phyloP scores from a whole-genome alignment of 73 alveolate genomes.

The Durusdinium trenchii region DNA sequence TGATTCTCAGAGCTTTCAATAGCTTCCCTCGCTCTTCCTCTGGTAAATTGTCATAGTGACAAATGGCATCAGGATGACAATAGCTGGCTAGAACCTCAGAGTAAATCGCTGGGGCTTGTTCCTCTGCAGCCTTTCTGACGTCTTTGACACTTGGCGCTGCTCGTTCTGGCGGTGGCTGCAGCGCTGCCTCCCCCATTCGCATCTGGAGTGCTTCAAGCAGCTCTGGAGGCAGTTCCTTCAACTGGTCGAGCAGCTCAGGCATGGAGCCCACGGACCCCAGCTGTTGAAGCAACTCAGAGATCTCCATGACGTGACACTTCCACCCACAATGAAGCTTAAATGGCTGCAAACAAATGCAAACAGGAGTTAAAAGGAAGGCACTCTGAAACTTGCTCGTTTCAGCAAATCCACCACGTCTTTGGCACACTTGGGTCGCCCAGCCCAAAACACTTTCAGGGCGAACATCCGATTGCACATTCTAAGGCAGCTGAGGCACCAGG shows the following conservation, averaged over 20 bases:
- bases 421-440: background rate
- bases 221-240: background rate
- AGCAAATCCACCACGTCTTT: background rate
- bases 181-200: background rate
- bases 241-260: background rate
- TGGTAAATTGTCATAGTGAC: background rate
- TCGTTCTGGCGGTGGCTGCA: background rate
- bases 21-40: background rate
- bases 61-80: background rate
- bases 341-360: too few relatives aligned
- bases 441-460: background rate
- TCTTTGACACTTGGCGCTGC: background rate
- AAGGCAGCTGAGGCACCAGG: slow-evolving; percentile 28
- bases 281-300: background rate
- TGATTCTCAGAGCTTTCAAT: slow-evolving; percentile 4
- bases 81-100: background rate
- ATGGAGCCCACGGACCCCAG: background rate
- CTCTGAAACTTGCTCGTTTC: background rate
- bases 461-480: background rate
- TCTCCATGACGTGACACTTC: background rate
- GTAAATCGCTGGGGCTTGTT: background rate
- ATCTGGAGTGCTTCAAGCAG: background rate
- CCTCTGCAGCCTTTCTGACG: background rate
- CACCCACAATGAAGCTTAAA: background rate
- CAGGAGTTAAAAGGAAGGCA: too few relatives aligned